Evolutionary conservation across 345 rosid species (phyloP).

Genomic region (Anastatica hierochuntica): DNA sequence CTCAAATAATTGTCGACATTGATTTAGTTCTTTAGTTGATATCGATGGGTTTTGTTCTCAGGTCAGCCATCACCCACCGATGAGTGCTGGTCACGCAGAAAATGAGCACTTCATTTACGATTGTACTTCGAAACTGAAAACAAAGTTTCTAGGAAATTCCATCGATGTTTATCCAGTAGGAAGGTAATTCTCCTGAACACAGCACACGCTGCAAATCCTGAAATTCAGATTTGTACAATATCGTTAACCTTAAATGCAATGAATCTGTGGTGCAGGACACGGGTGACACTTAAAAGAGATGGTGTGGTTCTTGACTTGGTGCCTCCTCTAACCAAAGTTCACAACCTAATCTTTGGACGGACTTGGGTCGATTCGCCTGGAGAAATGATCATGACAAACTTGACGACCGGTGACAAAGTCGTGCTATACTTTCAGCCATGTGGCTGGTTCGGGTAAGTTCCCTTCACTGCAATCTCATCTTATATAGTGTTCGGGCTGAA

Average conservation of each 20-base stretch:
- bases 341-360: conserved; percentile 71
- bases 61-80: conserved; percentile 86
- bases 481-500: too few species aligned
- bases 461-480: conserved; percentile 6
- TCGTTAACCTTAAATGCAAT: neutral
- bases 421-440: conserved; percentile 78
- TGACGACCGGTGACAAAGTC: conserved; percentile 65
- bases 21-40: neutral
- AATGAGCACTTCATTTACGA: conserved; percentile 73
- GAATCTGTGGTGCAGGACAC: conserved; percentile 41
- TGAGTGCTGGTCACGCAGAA: conserved; percentile 80
- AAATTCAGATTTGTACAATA: neutral
- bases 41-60: conserved; percentile 26
- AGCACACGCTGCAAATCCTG: neutral
- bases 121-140: conserved; percentile 69
- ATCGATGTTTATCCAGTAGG: conserved; percentile 75
- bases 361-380: conserved; percentile 76
- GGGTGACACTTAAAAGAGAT: conserved; percentile 66
- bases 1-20: too few species aligned
- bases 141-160: conserved; percentile 73
- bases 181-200: conserved; percentile 29
- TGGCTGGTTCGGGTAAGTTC: conserved; percentile 70
- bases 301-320: conserved; percentile 67
- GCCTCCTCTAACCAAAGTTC: conserved; percentile 69
- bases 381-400: conserved; percentile 70